These are phyloP conservation scores for Pichia sp. DNA, from an alignment of 1,139 yeast species.

Conservation along the genomic window DNA sequence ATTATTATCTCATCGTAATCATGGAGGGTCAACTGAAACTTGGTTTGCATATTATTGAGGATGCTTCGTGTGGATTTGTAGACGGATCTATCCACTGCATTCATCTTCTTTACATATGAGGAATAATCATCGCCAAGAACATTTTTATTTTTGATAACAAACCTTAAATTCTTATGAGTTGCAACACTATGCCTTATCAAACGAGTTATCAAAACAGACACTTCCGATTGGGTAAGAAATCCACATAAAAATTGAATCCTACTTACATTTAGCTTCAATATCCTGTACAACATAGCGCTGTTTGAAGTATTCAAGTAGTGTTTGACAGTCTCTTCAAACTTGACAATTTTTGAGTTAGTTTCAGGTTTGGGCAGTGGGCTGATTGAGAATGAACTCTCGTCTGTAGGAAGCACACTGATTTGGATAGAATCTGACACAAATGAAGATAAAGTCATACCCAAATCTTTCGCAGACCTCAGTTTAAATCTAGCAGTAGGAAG, in stretches of 20 bases:
- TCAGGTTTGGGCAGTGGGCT: too few species aligned
- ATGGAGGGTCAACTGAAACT: slow-evolving; percentile 4
- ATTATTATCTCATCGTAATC: slow-evolving; percentile 23
- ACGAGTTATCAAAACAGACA: slow-evolving; percentile 11
- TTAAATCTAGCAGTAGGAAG: too few species aligned
- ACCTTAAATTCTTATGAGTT: slow-evolving; percentile 3
- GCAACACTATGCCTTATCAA: slow-evolving; percentile 3
- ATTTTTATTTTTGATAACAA: slow-evolving; percentile 5
- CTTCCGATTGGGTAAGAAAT: slow-evolving; percentile 4
- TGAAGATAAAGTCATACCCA: too few species aligned
- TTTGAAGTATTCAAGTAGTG: slow-evolving; percentile 1
- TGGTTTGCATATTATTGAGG: slow-evolving; percentile 1
- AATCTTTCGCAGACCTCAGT: too few species aligned
- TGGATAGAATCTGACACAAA: too few species aligned
- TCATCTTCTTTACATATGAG: neutral
- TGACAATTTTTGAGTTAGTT: neutral
- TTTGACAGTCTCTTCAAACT: neutral
- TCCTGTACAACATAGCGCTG: slow-evolving; percentile 5
- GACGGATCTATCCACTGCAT: neutral
- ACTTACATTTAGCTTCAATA: slow-evolving; percentile 3
- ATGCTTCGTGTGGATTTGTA: slow-evolving; percentile 6
- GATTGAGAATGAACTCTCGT: too few species aligned
- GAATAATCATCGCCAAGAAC: neutral
- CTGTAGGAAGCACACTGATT: too few species aligned
- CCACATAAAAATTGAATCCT: neutral